Evolutionary conservation across 192 early-diverging fungal genomes (phyloP).

Genomic region (Glomus cerebriforme): DNA sequence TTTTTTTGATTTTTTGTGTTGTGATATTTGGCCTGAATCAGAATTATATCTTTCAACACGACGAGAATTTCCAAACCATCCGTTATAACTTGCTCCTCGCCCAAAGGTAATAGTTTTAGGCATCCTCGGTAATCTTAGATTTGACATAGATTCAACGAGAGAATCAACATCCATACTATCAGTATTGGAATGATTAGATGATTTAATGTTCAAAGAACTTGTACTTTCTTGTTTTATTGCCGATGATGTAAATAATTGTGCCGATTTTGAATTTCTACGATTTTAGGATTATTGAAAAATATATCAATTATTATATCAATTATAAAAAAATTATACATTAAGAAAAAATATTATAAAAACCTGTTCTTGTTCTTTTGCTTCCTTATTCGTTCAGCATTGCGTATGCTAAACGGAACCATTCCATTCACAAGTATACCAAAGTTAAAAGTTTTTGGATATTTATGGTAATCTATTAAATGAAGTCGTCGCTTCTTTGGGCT

Average conservation of each 20-base stretch:
- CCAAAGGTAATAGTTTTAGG: constrained; percentile 23
- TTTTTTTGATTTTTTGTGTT: neutral
- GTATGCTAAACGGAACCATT: constrained; percentile 34
- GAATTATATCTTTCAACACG: neutral
- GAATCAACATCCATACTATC: neutral
- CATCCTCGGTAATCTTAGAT: neutral
- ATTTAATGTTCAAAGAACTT: neutral
- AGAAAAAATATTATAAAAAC: neutral
- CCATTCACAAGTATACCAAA: constrained; percentile 51
- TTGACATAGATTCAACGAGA: constrained; percentile 10
- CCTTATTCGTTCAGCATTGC: neutral
- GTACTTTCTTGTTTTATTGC: neutral
- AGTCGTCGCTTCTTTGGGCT: constrained; percentile 40
- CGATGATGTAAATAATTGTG: neutral
- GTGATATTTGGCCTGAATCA: neutral
- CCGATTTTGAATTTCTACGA: neutral
- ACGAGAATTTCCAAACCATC: neutral
- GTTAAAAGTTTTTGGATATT: constrained; percentile 52
- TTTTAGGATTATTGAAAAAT: constrained; percentile 4
- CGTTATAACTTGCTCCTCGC: neutral
- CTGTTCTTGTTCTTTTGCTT: constrained; percentile 12
- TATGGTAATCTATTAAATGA: constrained; percentile 58
- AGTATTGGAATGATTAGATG: neutral
- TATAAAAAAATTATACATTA: neutral
- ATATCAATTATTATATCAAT: neutral